These are phyloP conservation scores for Kluyveromyces lactis DNA, from an alignment of 805 yeast species.

Conservation along the genomic window DNA sequence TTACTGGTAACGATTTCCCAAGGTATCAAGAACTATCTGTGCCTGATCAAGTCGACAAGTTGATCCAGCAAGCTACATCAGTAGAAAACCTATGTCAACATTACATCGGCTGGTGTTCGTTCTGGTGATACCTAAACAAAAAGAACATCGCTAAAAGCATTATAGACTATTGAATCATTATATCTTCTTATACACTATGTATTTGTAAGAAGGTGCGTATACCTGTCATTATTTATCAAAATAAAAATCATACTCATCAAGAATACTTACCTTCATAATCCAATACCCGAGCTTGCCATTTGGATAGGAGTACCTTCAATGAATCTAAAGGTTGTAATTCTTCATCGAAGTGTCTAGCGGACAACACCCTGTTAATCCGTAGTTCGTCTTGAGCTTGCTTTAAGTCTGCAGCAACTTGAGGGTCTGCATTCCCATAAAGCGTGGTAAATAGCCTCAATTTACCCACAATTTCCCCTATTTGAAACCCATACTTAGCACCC, in stretches of 20 bases:
- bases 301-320: constrained; percentile 32
- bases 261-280: constrained; percentile 13
- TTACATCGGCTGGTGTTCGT: constrained; percentile 98
- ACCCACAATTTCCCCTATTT: constrained; percentile 61
- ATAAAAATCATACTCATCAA: too few species aligned
- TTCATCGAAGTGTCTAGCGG: constrained; percentile 44
- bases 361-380: constrained; percentile 48
- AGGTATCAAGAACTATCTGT: constrained; percentile 64
- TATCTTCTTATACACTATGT: too few species aligned
- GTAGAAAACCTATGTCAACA: constrained; percentile 95
- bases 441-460: constrained; percentile 31
- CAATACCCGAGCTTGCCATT: constrained; percentile 36
- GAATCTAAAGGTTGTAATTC: constrained; percentile 33
- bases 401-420: constrained; percentile 18
- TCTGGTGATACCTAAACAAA: constrained; percentile 72
- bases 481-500: constrained; percentile 64
- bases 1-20: constrained; percentile 89
- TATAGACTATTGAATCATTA: too few species aligned
- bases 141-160: too few species aligned
- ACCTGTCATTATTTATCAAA: too few species aligned
- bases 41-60: constrained; percentile 83
- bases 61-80: constrained; percentile 93
- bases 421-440: constrained; percentile 14
- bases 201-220: too few species aligned
- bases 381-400: constrained; percentile 44